phyloP scores from a whole-genome alignment of 2,329 filamentous ascomycete species.

The Neoscytalidium dimidiatum region DNA sequence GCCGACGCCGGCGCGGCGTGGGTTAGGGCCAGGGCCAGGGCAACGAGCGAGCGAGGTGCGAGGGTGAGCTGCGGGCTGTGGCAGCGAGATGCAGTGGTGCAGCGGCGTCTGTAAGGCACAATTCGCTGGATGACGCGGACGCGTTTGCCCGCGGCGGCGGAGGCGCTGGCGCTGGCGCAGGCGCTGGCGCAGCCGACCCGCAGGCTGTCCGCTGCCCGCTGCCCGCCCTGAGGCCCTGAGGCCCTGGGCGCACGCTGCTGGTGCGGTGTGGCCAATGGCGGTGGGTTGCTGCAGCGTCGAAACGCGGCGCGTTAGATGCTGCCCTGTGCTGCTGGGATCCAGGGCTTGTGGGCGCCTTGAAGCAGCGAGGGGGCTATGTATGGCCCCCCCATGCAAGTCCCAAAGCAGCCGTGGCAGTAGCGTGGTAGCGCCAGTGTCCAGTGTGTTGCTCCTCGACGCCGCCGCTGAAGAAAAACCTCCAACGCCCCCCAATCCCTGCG shows the following conservation, averaged over 20 bases:
- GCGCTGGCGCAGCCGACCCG: constrained; percentile 2
- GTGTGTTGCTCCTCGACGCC: constrained; percentile 10
- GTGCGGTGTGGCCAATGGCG: constrained; percentile 5
- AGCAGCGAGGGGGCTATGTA: constrained; percentile 6
- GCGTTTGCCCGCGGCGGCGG: constrained; percentile 1
- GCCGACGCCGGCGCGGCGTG: not conserved
- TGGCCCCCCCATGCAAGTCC: not conserved
- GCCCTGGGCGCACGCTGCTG: no score
- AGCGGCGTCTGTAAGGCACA: constrained; percentile 14
- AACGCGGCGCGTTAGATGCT: constrained; percentile 10
- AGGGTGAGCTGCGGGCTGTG: no score
- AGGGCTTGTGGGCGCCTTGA: constrained; percentile 18
- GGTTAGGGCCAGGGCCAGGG: no score
- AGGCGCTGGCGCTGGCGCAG: no score
- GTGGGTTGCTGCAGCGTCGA: not conserved
- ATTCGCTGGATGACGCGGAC: not conserved
- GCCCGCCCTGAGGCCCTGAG: no score
- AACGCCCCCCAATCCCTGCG: constrained; percentile 14
- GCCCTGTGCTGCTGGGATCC: constrained; percentile 12
- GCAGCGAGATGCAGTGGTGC: not conserved
- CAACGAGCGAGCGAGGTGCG: no score
- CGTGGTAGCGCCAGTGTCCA: not conserved
- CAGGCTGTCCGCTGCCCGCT: no score
- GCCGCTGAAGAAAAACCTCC: constrained; percentile 16
- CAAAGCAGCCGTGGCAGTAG: constrained; percentile 1